These are phyloP conservation scores for Daldinia vernicosa DNA, from an alignment of 495 filamentous ascomycete genomes.

Conservation along the genomic window DNA sequence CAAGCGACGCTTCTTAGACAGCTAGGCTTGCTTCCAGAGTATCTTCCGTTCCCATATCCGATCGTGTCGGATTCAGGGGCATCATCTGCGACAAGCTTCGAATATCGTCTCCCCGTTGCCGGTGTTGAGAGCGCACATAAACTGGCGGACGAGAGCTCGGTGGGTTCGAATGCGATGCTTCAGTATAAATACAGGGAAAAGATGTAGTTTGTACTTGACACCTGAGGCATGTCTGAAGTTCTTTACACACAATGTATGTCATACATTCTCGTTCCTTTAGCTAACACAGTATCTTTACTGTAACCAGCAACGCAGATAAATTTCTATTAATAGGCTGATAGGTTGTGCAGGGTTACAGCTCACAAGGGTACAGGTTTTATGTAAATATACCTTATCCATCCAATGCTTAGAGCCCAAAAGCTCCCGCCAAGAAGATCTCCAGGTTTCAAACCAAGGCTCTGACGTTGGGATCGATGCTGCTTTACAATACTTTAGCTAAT, in stretches of 20 bases:
- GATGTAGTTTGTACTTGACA: not conserved
- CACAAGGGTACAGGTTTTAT: not conserved
- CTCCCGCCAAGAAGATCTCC: not conserved
- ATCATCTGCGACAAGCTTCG: constrained; percentile 55
- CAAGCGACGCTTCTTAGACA: constrained; percentile 83
- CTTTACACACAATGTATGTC: too few relatives aligned
- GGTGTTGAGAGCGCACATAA: constrained; percentile 73
- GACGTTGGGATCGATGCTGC: not conserved
- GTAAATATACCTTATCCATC: not conserved
- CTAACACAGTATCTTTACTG: too few relatives aligned
- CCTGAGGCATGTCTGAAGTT: too few relatives aligned
- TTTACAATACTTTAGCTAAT: not conserved
- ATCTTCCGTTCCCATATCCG: constrained; percentile 65
- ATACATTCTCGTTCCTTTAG: too few relatives aligned
- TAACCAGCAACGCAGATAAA: too few relatives aligned
- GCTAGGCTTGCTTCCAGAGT: constrained; percentile 73
- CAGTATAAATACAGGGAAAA: constrained; percentile 22
- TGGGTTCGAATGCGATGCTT: constrained; percentile 73
- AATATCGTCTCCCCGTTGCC: constrained; percentile 74
- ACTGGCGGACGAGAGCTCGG: constrained; percentile 67
- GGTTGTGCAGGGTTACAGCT: not conserved
- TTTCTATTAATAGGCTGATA: not conserved
- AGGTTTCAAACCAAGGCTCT: not conserved
- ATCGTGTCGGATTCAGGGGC: constrained; percentile 50
- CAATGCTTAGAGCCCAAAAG: not conserved